phyloP scores from a whole-genome alignment of 2,329 filamentous ascomycete species.

The Clonostachys chloroleuca region DNA sequence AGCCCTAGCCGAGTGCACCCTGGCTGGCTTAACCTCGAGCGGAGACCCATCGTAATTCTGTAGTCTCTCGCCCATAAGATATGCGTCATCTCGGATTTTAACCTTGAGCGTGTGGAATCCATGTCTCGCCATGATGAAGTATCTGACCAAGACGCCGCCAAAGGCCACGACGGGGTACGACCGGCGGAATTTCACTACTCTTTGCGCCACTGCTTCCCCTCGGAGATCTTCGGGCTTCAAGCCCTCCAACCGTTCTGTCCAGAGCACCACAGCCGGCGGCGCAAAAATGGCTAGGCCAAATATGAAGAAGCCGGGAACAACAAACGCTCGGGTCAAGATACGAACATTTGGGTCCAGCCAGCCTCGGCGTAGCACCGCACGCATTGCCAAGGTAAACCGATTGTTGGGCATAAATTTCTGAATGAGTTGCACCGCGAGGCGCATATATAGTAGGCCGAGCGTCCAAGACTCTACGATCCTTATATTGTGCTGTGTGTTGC shows the following conservation, averaged over 20 bases:
- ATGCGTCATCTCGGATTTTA: conserved; percentile 88
- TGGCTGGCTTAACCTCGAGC: conserved; percentile 25
- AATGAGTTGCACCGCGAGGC: conserved; percentile 69
- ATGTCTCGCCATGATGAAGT: conserved; percentile 56
- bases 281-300: conserved; percentile 56
- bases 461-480: conserved; percentile 94
- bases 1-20: conserved; percentile 13
- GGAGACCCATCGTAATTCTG: conserved; percentile 76
- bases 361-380: conserved; percentile 68
- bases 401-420: conserved; percentile 64
- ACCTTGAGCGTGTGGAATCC: conserved; percentile 56
- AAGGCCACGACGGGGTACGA: conserved; percentile 67
- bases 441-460: conserved; percentile 83
- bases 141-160: conserved; percentile 34
- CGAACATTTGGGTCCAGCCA: conserved; percentile 75
- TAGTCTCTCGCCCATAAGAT: conserved; percentile 87
- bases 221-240: conserved; percentile 7
- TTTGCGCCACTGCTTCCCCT: conserved; percentile 15
- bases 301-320: conserved; percentile 69
- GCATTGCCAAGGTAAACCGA: conserved; percentile 69
- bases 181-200: conserved; percentile 41
- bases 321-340: conserved; percentile 79
- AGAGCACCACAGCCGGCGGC: conserved; percentile 48
- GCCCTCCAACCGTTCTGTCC: neutral
- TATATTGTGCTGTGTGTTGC: conserved; percentile 56